Conservation (phyloP, 2,329 filamentous ascomycete genomes). For the Aspergillus cejpii region DNA sequence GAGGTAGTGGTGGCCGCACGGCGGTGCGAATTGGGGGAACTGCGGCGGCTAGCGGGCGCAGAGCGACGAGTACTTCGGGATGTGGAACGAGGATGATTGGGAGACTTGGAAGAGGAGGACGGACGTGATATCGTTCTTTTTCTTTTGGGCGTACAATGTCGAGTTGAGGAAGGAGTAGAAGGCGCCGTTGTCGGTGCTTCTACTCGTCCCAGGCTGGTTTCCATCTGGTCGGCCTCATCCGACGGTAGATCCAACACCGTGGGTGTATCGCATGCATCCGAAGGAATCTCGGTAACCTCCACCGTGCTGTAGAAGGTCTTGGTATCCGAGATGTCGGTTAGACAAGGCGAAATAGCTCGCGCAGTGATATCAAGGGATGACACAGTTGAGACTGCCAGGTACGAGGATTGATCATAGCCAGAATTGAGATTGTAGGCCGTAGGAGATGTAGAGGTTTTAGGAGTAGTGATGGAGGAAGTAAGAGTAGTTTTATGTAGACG, state of each 20-base stretch:
- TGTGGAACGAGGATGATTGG: constrained; percentile 26
- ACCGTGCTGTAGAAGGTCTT: constrained; percentile 20
- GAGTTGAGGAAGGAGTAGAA: constrained; percentile 1
- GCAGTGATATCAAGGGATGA: constrained; percentile 10
- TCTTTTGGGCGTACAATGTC: constrained; percentile 12
- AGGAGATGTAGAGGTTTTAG: not conserved
- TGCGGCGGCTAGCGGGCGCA: constrained; percentile 23
- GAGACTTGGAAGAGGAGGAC: constrained; percentile 25
- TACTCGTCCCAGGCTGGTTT: not conserved
- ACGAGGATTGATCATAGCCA: constrained; percentile 1
- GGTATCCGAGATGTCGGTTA: constrained; percentile 13
- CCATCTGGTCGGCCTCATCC: constrained; percentile 5
- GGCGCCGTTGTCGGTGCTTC: not conserved
- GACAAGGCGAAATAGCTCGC: constrained; percentile 7
- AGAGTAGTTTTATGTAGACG: not conserved
- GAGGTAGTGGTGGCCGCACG: constrained; percentile 21
- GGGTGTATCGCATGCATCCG: constrained; percentile 5
- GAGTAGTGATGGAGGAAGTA: not conserved
- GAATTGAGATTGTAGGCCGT: constrained; percentile 8
- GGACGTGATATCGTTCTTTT: constrained; percentile 26
- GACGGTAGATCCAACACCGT: not conserved
- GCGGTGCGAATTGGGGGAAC: constrained; percentile 26
- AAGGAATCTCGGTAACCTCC: constrained; percentile 15
- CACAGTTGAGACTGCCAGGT: constrained; percentile 2
- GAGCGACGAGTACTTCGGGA: constrained; percentile 32